A percentile compares a stretch with the other conserved stretches of the same genome.
Evolutionary conservation across 2,329 filamentous ascomycete species (phyloP).

Genomic region (Penicillium oxalicum): DNA sequence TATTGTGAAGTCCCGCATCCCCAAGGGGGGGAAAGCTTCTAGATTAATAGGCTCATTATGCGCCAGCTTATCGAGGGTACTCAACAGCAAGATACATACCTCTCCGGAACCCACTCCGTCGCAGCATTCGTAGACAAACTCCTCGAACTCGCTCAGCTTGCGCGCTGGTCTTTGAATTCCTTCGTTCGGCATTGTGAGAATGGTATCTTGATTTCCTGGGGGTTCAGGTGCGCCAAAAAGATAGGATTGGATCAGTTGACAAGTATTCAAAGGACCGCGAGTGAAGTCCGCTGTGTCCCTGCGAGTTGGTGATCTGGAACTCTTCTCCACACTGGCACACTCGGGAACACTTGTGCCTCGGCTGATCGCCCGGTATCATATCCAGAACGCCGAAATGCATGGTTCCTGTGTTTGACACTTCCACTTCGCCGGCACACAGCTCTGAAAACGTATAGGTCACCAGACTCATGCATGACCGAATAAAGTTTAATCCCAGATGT

Average conservation of each 20-base stretch:
- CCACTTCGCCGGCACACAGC: not conserved
- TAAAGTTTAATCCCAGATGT: too few species aligned
- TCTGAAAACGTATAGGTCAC: too few species aligned
- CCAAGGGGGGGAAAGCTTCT: too few species aligned
- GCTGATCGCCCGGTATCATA: conserved; percentile 5
- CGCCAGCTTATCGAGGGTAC: not conserved
- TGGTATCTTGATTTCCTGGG: too few species aligned
- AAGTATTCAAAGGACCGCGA: too few species aligned
- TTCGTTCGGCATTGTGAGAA: conserved; percentile 12
- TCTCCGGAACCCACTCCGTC: conserved; percentile 17
- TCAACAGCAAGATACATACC: conserved; percentile 8
- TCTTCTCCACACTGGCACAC: conserved; percentile 5
- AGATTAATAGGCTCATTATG: not conserved
- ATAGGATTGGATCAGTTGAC: too few species aligned
- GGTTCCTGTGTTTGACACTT: not conserved
- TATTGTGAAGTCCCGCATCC: too few species aligned
- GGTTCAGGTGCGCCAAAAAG: too few species aligned
- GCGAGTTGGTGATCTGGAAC: not conserved
- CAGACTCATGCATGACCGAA: too few species aligned
- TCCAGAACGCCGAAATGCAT: not conserved
- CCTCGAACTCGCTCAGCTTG: conserved; percentile 28
- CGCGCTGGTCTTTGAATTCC: conserved; percentile 18
- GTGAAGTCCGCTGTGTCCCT: too few species aligned
- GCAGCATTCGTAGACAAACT: conserved; percentile 25
- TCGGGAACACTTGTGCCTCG: conserved; percentile 13